Evolutionary conservation across 495 filamentous ascomycete species (phyloP).

Genomic region (Haplographium delicatum): DNA sequence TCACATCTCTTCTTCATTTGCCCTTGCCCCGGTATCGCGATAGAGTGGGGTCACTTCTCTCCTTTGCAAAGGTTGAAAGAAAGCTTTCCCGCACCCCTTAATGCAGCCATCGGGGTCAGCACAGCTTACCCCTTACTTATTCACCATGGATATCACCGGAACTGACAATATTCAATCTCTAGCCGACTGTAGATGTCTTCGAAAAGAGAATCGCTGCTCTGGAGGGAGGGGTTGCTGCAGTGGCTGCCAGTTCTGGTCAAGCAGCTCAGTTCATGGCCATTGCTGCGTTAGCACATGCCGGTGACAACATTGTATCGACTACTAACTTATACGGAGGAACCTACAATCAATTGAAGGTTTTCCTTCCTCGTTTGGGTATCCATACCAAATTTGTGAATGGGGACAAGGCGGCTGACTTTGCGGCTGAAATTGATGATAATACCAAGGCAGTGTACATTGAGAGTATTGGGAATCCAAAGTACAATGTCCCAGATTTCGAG

Average conservation of each 20-base stretch:
- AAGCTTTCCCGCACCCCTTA: not conserved
- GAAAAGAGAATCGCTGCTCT: conserved; percentile 96
- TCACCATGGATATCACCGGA: not conserved
- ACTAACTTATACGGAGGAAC: conserved; percentile 94
- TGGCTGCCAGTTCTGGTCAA: conserved; percentile 88
- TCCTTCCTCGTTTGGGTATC: conserved; percentile 82
- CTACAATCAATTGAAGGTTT: conserved; percentile 97
- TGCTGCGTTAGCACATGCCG: conserved; percentile 71
- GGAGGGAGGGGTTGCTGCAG: conserved; percentile 87
- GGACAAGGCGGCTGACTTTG: conserved; percentile 79
- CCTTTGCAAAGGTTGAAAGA: no score
- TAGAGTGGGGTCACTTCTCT: no score
- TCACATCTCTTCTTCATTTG: conserved; percentile 3
- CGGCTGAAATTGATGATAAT: conserved; percentile 82
- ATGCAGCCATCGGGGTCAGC: not conserved
- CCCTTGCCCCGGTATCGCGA: no score
- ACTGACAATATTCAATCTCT: conserved; percentile 9
- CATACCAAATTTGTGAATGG: conserved; percentile 84
- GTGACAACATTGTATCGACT: conserved; percentile 94
- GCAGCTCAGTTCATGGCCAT: conserved; percentile 93
- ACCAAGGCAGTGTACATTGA: conserved; percentile 97
- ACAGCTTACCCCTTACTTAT: not conserved
- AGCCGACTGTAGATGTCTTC: conserved; percentile 96
- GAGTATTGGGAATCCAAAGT: conserved; percentile 91
- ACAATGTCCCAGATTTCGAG: conserved; percentile 90